A percentile compares a stretch with the other conserved stretches of the same genome.
phyloP scores from a whole-genome alignment of 129 eudicot species.

The Saposhnikovia divaricata region DNA sequence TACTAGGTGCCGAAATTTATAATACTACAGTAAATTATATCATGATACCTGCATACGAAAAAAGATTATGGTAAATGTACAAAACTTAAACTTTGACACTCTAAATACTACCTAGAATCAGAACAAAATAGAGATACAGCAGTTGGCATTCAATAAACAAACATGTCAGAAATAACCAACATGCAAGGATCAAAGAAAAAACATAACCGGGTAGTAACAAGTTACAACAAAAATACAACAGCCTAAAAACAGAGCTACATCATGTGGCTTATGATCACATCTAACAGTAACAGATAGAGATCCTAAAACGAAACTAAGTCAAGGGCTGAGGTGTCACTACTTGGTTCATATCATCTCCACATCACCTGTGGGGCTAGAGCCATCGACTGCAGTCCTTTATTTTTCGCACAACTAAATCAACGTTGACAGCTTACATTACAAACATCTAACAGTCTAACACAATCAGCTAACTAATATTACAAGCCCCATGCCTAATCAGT shows the following conservation, averaged over 20 bases:
- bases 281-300: not conserved
- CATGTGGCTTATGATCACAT: not conserved
- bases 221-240: not conserved
- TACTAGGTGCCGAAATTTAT: too few species aligned
- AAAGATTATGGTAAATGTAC: not conserved
- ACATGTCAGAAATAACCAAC: not conserved
- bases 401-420: not conserved
- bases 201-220: not conserved
- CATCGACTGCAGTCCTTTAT: conserved; percentile 1
- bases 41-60: not conserved
- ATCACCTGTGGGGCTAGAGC: not conserved
- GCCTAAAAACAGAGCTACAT: not conserved
- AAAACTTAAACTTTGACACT: not conserved
- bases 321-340: not conserved
- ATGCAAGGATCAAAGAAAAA: not conserved
- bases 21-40: too few species aligned
- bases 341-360: not conserved
- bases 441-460: not conserved
- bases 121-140: not conserved
- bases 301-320: not conserved
- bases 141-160: not conserved
- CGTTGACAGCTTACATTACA: conserved; percentile 1
- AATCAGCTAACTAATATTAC: not conserved
- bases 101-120: not conserved
- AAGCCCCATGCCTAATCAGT: not conserved